Percentiles rank a stretch among this genome's conserved stretches.
phyloP scores from a whole-genome alignment of 2,329 filamentous ascomycete species.

The Coniochaeta prunicola region DNA sequence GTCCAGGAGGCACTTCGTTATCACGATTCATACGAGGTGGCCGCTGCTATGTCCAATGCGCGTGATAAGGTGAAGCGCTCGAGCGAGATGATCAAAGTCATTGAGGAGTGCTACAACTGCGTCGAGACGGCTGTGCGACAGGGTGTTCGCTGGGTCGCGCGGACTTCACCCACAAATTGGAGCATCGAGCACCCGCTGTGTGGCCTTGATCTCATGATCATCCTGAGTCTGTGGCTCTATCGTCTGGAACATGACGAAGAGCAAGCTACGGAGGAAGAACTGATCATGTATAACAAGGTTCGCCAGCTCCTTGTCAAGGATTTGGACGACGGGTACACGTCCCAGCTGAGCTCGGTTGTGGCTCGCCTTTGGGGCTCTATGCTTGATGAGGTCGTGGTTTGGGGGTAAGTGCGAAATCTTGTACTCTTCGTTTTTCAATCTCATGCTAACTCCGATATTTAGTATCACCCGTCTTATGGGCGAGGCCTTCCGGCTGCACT shows the following conservation, averaged over 20 bases:
- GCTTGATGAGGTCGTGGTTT: conserved; percentile 97
- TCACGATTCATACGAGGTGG: conserved; percentile 95
- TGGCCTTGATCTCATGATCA: conserved; percentile 94
- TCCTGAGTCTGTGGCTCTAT: conserved; percentile 96
- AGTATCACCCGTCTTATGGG: conserved; percentile 95
- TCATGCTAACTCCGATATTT: conserved; percentile 32
- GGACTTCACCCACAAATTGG: conserved; percentile 97
- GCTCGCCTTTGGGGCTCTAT: conserved; percentile 95
- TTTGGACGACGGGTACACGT: conserved; percentile 70
- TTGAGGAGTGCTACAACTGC: conserved; percentile 95
- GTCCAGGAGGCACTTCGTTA: conserved; percentile 95
- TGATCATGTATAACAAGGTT: conserved; percentile 87
- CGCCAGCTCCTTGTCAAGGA: conserved; percentile 88
- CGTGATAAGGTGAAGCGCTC: conserved; percentile 92
- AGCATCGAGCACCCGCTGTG: conserved; percentile 96
- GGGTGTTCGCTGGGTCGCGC: conserved; percentile 96
- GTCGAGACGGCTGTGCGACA: conserved; percentile 93
- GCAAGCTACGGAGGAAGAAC: conserved; percentile 74
- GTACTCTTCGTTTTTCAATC: background rate
- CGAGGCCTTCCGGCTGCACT: conserved; percentile 94
- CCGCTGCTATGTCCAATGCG: conserved; percentile 90
- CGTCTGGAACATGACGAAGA: conserved; percentile 99
- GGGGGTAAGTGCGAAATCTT: conserved; percentile 70
- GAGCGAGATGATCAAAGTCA: conserved; percentile 96
- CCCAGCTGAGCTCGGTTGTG: conserved; percentile 89